Evolutionary conservation across 1,284 basidiomycete genomes (phyloP), one percentile per base, ranked within the genome.

Genomic region (Ustilago bromivora): DNA sequence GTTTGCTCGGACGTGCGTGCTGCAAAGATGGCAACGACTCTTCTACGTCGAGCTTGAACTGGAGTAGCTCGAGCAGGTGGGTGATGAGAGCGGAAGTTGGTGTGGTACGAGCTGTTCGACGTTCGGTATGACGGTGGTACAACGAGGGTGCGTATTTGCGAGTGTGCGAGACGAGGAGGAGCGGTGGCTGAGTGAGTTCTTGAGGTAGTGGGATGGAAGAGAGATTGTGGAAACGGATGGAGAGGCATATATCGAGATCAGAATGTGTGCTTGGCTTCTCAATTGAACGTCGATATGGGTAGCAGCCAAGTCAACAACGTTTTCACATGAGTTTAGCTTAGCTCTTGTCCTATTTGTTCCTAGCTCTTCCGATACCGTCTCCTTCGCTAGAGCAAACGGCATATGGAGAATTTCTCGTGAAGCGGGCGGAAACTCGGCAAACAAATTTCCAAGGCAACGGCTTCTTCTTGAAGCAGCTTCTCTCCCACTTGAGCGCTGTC

Each of bases 321-420:
- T 51, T 51, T 51, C 6, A 28, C 31, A 51, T 51, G 31, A 51
- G 49, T 51, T 51, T 28, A 28, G 49, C 49, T 51, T 32, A 67
- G 65, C 65, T 34, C 46, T 52, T 34, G 9, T 41, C 53, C n/a
- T 51, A 70, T 70, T 58, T 54, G 13, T 36, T 28, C 54, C 62
- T 71, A 46, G 57, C 63, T 63, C 67, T 64, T 70, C 54, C 66
- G 41, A 62, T 47, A 32, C 1, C 12, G 12, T 46, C 36, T 15
- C 13, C 49, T 51, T 28, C 11, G 8, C 49, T 13, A n/a, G 28
- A 31, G n/a, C 35, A 41, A 51, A 55, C 52, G 38, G 46, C 23
- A 28, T 15, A 35, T 15, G 17, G 52, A 35, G 54, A 56, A 41
- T 13, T 38, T 34, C 4, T 31, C 7, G 32, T 23, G 23, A 23